Evolutionary conservation across 2,329 filamentous ascomycete species (phyloP).

Genomic region (Clarireedia monteithiana): DNA sequence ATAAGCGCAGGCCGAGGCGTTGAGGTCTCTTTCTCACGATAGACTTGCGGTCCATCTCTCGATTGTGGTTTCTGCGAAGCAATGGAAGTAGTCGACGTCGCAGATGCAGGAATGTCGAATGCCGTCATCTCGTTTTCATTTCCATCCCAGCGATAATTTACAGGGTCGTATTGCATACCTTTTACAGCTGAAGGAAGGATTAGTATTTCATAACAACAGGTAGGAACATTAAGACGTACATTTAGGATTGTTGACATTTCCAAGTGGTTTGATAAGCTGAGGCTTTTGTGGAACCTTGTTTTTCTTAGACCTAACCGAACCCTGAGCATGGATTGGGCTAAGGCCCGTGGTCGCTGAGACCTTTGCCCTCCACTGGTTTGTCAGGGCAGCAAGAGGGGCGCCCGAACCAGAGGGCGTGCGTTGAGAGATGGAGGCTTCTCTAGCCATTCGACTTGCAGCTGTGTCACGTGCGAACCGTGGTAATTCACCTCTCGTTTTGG

Average conservation of each 20-base stretch:
- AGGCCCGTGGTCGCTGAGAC: conserved; percentile 32
- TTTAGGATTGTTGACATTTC: conserved; percentile 67
- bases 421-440: conserved; percentile 54
- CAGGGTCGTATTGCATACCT: conserved; percentile 93
- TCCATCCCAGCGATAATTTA: conserved; percentile 85
- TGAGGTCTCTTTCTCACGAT: conserved; percentile 48
- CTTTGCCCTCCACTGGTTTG: conserved; percentile 32
- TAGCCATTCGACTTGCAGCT: conserved; percentile 55
- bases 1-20: conserved; percentile 74
- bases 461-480: conserved; percentile 61
- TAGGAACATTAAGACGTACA: conserved; percentile 46
- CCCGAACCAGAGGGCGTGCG: conserved; percentile 41
- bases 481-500: conserved; percentile 37
- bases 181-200: conserved; percentile 58
- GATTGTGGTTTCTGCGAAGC: conserved; percentile 38
- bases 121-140: conserved; percentile 79
- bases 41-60: conserved; percentile 39
- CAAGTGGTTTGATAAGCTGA: conserved; percentile 80
- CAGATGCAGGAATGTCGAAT: conserved; percentile 61
- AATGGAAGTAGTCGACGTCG: conserved; percentile 44
- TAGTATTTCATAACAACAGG: background rate
- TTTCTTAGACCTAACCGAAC: conserved; percentile 47
- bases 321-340: conserved; percentile 39
- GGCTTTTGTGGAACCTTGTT: conserved; percentile 59
- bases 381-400: conserved; percentile 43